phyloP scores from a whole-genome alignment of 2,329 filamentous ascomycete genomes.

The Sclerotinia subarctica region DNA sequence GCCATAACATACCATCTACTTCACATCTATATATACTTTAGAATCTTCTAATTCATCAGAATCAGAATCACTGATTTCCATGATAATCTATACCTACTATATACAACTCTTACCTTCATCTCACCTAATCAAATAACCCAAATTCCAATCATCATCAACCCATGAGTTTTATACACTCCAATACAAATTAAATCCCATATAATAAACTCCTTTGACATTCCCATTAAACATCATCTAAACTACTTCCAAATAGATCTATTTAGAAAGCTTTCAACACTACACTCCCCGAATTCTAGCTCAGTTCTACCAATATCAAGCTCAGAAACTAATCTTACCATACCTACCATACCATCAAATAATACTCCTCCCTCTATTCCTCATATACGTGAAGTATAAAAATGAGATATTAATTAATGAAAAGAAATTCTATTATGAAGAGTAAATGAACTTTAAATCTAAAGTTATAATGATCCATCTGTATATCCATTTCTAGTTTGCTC shows the following conservation, averaged over 20 bases:
- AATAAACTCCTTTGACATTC: background rate
- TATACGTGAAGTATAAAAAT: background rate
- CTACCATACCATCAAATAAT: background rate
- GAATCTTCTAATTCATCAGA: background rate
- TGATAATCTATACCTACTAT: too few relatives aligned
- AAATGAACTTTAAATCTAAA: background rate
- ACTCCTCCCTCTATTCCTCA: background rate
- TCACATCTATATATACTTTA: background rate
- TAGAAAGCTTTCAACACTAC: background rate
- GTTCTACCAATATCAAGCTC: background rate
- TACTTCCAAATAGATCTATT: too few relatives aligned
- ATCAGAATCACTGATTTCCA: too few relatives aligned
- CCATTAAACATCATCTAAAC: background rate
- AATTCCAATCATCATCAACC: too few relatives aligned
- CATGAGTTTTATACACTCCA: too few relatives aligned
- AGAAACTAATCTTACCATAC: background rate
- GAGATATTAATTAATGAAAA: background rate
- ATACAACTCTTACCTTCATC: too few relatives aligned
- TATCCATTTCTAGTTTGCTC: fast-evolving
- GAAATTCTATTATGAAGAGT: background rate
- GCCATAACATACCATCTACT: too few relatives aligned
- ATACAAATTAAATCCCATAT: too few relatives aligned
- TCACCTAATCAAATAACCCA: too few relatives aligned
- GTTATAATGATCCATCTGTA: background rate
- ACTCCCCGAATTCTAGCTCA: background rate